Conservation (phyloP, 345 rosid species). For the Eucalyptus pauciflora region DNA sequence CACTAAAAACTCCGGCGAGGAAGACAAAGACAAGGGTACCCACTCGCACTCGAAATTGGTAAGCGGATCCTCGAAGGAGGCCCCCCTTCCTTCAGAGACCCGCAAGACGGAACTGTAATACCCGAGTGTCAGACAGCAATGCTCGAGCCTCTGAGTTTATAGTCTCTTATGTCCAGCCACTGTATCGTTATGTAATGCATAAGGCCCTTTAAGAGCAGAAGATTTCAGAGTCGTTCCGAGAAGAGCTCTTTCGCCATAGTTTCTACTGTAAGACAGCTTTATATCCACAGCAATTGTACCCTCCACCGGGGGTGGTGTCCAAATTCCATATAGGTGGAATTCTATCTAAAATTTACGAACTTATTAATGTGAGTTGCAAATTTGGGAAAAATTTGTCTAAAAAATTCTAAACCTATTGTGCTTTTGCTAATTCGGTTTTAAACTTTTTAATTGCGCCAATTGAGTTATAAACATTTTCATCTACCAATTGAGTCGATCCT, state of each 20-base stretch:
- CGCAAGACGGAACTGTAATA: not conserved
- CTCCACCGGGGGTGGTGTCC: not conserved
- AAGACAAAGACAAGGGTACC: conserved; percentile 43
- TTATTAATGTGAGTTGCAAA: too few relatives aligned
- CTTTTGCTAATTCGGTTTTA: not conserved
- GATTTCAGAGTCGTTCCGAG: not conserved
- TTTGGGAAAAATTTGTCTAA: not conserved
- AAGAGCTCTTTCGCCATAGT: not conserved
- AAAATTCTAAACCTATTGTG: not conserved
- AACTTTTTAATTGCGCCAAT: too few relatives aligned
- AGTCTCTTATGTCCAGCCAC: not conserved
- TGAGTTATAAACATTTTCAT: too few relatives aligned
- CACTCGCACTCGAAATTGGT: conserved; percentile 66
- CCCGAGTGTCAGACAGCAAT: not conserved
- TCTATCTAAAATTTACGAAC: too few relatives aligned
- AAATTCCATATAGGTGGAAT: not conserved
- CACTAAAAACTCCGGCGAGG: conserved; percentile 36
- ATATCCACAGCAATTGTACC: not conserved
- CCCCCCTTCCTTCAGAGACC: not conserved
- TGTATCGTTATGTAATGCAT: not conserved
- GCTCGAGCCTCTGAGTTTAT: not conserved
- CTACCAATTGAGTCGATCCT: too few relatives aligned
- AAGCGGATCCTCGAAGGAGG: not conserved
- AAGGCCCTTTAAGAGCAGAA: not conserved
- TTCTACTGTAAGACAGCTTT: not conserved